These are phyloP conservation scores for Acmispon strigosus DNA, from an alignment of 306 rosid genomes.

Conservation along the genomic window DNA sequence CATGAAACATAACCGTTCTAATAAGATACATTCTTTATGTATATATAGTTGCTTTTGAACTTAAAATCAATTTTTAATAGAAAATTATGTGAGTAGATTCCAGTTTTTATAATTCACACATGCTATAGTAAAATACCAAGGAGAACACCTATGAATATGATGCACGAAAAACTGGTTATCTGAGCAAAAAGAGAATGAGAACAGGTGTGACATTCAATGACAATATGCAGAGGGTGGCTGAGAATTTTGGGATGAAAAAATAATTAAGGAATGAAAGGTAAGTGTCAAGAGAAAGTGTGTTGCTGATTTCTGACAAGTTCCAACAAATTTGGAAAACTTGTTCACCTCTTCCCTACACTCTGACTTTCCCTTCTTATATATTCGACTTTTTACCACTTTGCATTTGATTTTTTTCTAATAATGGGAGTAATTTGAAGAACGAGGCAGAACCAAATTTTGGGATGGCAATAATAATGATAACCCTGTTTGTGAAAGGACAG, in stretches of 20 bases:
- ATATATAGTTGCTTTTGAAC: too few species aligned
- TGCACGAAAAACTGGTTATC: background rate
- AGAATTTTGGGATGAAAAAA: background rate
- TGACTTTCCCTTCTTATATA: background rate
- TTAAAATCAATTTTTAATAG: too few species aligned
- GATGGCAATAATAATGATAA: background rate
- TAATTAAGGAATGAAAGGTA: slow-evolving; percentile 4
- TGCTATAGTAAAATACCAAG: background rate
- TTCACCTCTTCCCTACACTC: background rate
- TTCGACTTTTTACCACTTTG: background rate
- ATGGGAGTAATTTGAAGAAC: background rate
- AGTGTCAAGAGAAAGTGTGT: background rate
- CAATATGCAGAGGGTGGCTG: background rate
- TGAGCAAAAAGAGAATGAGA: slow-evolving; percentile 7
- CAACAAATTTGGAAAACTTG: slow-evolving; percentile 22
- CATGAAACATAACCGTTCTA: too few species aligned
- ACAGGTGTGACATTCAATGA: background rate
- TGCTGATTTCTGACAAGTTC: background rate
- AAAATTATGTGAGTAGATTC: too few species aligned
- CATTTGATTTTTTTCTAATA: background rate
- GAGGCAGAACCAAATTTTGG: background rate
- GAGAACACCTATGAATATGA: background rate
- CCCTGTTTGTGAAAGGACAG: background rate
- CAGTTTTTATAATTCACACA: too few species aligned
- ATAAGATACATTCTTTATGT: too few species aligned